phyloP scores from a whole-genome alignment of 2,329 filamentous ascomycete species.

The Stromatinia cepivora region DNA sequence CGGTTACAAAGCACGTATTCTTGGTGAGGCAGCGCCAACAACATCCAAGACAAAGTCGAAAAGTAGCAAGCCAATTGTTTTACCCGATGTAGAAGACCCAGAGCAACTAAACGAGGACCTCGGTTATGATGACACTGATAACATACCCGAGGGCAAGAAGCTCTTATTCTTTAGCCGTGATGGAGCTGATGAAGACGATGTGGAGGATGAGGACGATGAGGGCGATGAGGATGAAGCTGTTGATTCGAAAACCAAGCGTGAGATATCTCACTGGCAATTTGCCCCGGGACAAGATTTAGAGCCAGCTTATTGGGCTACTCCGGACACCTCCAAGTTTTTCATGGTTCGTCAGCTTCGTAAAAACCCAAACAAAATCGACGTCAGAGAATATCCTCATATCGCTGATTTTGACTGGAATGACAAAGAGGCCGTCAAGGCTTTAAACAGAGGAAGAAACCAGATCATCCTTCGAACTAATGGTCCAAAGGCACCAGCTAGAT shows the following conservation, averaged over 20 bases:
- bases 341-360: constrained; percentile 17
- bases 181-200: not conserved
- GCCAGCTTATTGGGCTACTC: not conserved
- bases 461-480: constrained; percentile 11
- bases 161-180: constrained; percentile 1
- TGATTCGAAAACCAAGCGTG: not conserved
- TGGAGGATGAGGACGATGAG: not conserved
- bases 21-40: not conserved
- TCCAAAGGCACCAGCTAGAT: not conserved
- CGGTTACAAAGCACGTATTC: not conserved
- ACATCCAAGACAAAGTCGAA: not conserved
- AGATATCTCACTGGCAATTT: constrained; percentile 24
- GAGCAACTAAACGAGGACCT: not conserved
- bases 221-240: not conserved
- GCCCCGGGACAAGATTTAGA: constrained; percentile 17
- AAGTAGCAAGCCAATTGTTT: not conserved
- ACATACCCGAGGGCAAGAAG: not conserved
- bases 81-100: not conserved
- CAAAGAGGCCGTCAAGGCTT: not conserved
- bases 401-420: constrained; percentile 25
- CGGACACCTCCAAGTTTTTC: constrained; percentile 27
- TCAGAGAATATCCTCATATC: constrained; percentile 22
- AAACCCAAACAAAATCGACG: constrained; percentile 3
- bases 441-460: constrained; percentile 24
- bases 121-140: not conserved